Base-by-base conservation (phyloP, 2,329 filamentous ascomycete genomes). In the Biscogniauxia sp. region DNA sequence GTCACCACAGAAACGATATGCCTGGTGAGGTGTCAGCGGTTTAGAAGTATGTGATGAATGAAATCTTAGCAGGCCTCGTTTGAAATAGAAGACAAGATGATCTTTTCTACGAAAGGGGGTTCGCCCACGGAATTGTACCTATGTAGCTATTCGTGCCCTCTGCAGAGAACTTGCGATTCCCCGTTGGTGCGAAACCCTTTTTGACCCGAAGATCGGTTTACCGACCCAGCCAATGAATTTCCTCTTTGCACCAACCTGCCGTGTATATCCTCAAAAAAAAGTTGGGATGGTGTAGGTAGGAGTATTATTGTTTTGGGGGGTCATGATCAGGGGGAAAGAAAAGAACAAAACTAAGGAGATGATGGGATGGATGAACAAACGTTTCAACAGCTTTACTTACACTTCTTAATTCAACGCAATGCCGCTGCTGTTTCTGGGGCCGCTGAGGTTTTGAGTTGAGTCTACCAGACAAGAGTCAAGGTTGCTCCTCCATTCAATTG, bases 21-120 rank as follows among this genome's bases (percentile, higher is more conserved):
- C 20, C 52, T 58, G 58, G 37, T 17, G 26, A 53, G 20, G 37
- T 50, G 53, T 62, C 54, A 62, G 57, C 41, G 11, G 51, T 13
- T 15, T 41, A 51, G 20, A 45, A 45, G 15, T 13, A 45, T 45
- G 13, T 15, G 15, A 45, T 45, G 4, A 5, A 45, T 45, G 37
- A 45, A 13, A 32, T 32, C 9, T 7, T 32, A 32, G 28, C 28
- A 9, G 28, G 28, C 9, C 11, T 2, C 28, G 2, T 8, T 32
- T 32, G 28, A 32, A 32, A 32, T 32, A 32, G 28, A 7, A 7
- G 28, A 32, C 28, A 32, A 45, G 37, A 45, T 15, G 37, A n/a
- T 45, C 17, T 17, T 45, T 45, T 45, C 17, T 6, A 45, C 17
- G 37, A 45, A 45, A 45, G 37, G 37, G 11, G 37, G 3, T n/a